Evolutionary conservation across 75 land plant genomes (phyloP).

Genomic region (Cryptomeria japonica): DNA sequence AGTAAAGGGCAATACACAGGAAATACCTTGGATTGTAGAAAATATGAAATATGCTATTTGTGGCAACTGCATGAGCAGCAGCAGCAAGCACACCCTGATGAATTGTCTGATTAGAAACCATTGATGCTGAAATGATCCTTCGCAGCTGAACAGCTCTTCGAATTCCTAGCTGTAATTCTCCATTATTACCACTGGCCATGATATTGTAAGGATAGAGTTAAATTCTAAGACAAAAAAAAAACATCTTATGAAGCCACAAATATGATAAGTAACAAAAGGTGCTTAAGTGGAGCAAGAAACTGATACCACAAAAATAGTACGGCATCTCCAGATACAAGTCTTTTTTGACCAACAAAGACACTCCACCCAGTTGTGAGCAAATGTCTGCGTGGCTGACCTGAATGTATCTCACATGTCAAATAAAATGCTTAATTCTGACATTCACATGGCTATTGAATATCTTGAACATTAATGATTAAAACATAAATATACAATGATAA

Average conservation of each 20-base stretch:
- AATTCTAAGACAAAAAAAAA: neutral
- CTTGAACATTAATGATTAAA: neutral
- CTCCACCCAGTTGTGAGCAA: constrained; percentile 96
- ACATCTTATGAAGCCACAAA: neutral
- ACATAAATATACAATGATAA: neutral
- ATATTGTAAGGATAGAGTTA: neutral
- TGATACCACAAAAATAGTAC: constrained; percentile 78
- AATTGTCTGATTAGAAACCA: constrained; percentile 34
- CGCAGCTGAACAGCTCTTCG: constrained; percentile 15
- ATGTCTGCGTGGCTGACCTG: constrained; percentile 92
- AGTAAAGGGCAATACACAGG: neutral
- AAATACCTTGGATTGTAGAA: constrained; percentile 46
- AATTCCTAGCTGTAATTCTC: constrained; percentile 26
- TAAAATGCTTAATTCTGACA: neutral
- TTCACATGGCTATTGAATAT: neutral
- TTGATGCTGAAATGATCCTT: constrained; percentile 13
- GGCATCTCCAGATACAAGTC: constrained; percentile 81
- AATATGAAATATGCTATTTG: constrained; percentile 35
- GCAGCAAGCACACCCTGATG: constrained; percentile 50
- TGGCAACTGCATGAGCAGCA: constrained; percentile 41
- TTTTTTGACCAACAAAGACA: constrained; percentile 75
- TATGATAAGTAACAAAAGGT: neutral
- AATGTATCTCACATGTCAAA: neutral
- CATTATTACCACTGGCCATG: constrained; percentile 20
- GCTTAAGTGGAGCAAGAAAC: neutral